A percentile compares a stretch with the other conserved stretches of the same genome.
phyloP scores from a whole-genome alignment of 352 stramenopile species.

The Globisporangium iwayamae region DNA sequence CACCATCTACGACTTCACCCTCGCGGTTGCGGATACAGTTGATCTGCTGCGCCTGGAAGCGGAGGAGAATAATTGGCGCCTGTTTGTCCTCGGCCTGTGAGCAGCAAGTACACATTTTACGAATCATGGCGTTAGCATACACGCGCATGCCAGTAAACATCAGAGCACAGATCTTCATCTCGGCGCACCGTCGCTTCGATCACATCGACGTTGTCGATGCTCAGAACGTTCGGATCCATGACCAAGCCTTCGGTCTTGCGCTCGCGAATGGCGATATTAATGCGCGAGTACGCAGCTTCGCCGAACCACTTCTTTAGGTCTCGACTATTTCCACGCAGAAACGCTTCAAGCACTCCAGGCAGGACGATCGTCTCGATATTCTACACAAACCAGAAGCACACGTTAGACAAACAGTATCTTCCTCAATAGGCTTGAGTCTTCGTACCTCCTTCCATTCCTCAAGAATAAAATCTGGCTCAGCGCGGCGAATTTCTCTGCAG shows the following conservation, averaged over 20 bases:
- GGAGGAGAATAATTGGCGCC: conserved; percentile 94
- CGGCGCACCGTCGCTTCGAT: conserved; percentile 86
- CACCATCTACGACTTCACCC: conserved; percentile 95
- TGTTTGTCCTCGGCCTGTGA: conserved; percentile 83
- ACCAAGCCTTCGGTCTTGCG: conserved; percentile 91
- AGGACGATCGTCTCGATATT: conserved; percentile 93
- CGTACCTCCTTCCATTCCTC: conserved; percentile 92
- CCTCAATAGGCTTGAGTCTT: neutral
- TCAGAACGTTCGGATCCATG: conserved; percentile 95
- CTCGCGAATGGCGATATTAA: conserved; percentile 93
- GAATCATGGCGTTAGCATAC: neutral
- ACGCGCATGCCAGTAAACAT: neutral
- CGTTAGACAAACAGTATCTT: neutral
- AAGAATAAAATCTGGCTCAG: conserved; percentile 96
- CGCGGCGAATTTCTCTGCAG: conserved; percentile 88
- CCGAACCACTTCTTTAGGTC: conserved; percentile 96
- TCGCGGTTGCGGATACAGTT: conserved; percentile 98
- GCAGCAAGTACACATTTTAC: conserved; percentile 6
- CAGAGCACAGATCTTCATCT: neutral
- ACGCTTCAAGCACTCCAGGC: conserved; percentile 93
- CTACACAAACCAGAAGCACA: conserved; percentile 11
- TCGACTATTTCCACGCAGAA: conserved; percentile 93
- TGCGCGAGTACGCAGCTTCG: conserved; percentile 93
- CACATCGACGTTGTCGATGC: conserved; percentile 96
- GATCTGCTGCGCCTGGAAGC: conserved; percentile 99